A percentile compares a stretch with the other conserved stretches of the same genome.
Evolutionary conservation across 148 eudicot genomes (phyloP).

Genomic region (Drosera capensis): DNA sequence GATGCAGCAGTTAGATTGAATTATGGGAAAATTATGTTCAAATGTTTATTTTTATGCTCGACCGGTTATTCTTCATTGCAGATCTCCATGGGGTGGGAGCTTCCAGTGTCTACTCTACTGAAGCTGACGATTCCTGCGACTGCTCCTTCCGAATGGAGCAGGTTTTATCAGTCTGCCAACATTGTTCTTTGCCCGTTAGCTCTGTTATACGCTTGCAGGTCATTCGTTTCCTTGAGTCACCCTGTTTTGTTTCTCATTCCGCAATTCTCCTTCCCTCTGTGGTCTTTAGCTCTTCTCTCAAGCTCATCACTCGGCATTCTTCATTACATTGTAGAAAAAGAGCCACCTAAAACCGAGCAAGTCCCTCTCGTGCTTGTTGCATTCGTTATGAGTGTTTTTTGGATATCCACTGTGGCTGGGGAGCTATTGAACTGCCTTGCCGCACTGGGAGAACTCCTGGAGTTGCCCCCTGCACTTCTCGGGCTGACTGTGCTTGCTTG

Average conservation of each 20-base stretch:
- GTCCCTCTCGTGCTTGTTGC: conserved; percentile 37
- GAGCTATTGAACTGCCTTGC: conserved; percentile 87
- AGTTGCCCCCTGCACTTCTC: conserved; percentile 60
- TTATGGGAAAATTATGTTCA: too few relatives aligned
- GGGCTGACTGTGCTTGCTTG: conserved; percentile 92
- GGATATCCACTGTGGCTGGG: conserved; percentile 86
- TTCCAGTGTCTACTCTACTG: conserved; percentile 59
- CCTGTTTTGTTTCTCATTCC: conserved; percentile 51
- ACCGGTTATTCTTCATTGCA: too few relatives aligned
- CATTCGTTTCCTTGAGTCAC: conserved; percentile 61
- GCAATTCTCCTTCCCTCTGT: conserved; percentile 53
- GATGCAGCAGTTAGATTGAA: too few relatives aligned
- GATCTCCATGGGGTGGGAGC: conserved; percentile 67
- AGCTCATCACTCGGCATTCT: conserved; percentile 61
- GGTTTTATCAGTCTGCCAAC: conserved; percentile 79
- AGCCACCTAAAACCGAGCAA: conserved; percentile 79
- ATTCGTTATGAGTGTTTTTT: conserved; percentile 88
- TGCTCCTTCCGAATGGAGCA: conserved; percentile 67
- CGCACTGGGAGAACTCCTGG: conserved; percentile 51
- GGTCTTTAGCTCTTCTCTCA: conserved; percentile 50
- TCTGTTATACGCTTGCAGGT: conserved; percentile 66
- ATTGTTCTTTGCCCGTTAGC: conserved; percentile 77
- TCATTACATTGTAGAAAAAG: conserved; percentile 59
- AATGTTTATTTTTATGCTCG: too few relatives aligned
- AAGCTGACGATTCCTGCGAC: conserved; percentile 76